Evolutionary conservation across 495 filamentous ascomycete species (phyloP).

Genomic region (Tuber calosporum): DNA sequence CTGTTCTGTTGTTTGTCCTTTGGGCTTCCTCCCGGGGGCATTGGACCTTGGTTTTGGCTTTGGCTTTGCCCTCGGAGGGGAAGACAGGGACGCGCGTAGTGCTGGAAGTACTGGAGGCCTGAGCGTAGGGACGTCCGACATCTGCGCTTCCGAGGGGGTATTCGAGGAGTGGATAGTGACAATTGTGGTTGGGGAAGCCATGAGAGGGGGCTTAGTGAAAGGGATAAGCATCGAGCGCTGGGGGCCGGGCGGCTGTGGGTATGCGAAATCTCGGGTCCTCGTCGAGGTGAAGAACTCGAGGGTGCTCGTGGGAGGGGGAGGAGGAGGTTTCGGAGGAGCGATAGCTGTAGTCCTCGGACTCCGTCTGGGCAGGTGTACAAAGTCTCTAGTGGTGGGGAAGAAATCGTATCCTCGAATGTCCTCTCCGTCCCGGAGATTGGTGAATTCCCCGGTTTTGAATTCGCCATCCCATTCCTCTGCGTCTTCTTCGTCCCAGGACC

Average conservation of each 20-base stretch:
- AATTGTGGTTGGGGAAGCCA: background rate
- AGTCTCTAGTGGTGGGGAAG: background rate
- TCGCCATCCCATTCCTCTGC: slow-evolving; percentile 1
- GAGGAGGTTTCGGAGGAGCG: background rate
- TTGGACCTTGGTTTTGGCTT: background rate
- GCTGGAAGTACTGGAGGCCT: background rate
- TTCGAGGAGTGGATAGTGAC: background rate
- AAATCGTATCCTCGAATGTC: background rate
- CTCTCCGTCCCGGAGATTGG: background rate
- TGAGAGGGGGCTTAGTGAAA: background rate
- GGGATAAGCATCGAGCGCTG: too few species aligned
- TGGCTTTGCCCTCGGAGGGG: background rate
- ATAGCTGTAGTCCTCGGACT: background rate
- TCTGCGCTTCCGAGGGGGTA: background rate
- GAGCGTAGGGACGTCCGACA: background rate
- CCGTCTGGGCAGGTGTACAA: background rate
- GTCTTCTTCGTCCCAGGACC: background rate
- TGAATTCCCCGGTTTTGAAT: background rate
- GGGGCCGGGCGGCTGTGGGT: background rate
- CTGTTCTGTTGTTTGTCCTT: background rate
- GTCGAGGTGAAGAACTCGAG: background rate
- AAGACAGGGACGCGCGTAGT: background rate
- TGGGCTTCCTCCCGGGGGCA: background rate
- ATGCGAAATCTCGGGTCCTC: background rate
- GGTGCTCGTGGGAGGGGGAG: background rate